Conservation (phyloP, 257 asterid genomes). For the Leptodermis oblonga region DNA sequence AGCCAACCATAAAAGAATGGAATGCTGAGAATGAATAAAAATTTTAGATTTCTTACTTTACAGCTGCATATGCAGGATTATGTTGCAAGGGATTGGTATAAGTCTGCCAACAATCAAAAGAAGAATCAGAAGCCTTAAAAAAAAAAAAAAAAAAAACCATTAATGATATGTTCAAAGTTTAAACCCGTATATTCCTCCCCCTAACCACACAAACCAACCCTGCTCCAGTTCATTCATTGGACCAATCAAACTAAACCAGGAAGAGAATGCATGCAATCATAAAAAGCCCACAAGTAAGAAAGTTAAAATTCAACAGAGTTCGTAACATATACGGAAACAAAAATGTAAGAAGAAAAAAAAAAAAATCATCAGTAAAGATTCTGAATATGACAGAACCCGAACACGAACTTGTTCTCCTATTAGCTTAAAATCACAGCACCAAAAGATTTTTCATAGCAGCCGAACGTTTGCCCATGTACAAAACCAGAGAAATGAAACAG, state of each 20-base stretch:
- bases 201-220: too few species aligned
- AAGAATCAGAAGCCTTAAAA: background rate
- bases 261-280: too few species aligned
- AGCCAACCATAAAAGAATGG: background rate
- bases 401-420: background rate
- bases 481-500: background rate
- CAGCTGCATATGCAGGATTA: slow-evolving; percentile 82
- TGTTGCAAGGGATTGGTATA: slow-evolving; percentile 78
- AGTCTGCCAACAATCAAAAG: slow-evolving; percentile 39
- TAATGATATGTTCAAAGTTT: too few species aligned
- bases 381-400: background rate
- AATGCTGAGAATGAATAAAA: background rate
- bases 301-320: too few species aligned
- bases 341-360: too few species aligned
- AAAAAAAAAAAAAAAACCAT: too few species aligned
- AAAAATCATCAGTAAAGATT: background rate
- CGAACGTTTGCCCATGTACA: background rate
- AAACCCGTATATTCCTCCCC: too few species aligned
- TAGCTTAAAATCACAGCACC: slow-evolving; percentile 18
- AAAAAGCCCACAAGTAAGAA: background rate
- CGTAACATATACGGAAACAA: too few species aligned
- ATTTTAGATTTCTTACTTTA: slow-evolving; percentile 42
- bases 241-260: background rate
- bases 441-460: background rate
- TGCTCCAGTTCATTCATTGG: background rate